Evolutionary conservation across 495 filamentous ascomycete genomes (phyloP).

Genomic region (Podospora pseudocomata): DNA sequence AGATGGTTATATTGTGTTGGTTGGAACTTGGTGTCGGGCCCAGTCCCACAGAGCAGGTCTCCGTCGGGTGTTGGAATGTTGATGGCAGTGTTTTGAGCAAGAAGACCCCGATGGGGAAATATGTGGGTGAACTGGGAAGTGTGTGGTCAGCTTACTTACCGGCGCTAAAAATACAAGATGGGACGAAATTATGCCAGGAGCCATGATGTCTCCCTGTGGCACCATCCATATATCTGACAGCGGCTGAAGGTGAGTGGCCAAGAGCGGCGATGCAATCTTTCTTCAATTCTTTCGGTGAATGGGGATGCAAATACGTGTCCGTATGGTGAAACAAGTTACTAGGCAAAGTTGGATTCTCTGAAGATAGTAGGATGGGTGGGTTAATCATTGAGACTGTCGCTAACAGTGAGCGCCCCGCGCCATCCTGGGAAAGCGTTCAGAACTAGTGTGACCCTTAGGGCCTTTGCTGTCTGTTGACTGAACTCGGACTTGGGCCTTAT

Average conservation of each 20-base stretch:
- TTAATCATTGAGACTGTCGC: no score
- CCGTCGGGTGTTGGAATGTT: neutral
- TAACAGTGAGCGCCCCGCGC: no score
- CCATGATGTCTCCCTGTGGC: neutral
- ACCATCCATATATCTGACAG: neutral
- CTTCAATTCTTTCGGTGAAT: no score
- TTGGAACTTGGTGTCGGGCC: no score
- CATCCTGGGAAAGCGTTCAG: no score
- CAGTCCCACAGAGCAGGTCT: neutral
- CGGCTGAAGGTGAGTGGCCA: neutral
- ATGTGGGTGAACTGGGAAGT: neutral
- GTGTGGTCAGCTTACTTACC: neutral
- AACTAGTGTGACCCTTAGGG: no score
- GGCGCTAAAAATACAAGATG: neutral
- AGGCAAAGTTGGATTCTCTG: no score
- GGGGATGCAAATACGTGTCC: no score
- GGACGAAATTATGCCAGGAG: neutral
- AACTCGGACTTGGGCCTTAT: neutral
- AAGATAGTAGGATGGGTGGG: no score
- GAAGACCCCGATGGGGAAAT: neutral
- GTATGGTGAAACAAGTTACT: no score
- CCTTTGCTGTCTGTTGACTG: no score
- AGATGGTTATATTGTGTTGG: no score
- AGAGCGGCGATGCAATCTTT: neutral
- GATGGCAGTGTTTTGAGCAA: neutral